These are phyloP conservation scores for Nevesoporus exiguus DNA, from an alignment of 768 basidiomycete species.

Conservation along the genomic window DNA sequence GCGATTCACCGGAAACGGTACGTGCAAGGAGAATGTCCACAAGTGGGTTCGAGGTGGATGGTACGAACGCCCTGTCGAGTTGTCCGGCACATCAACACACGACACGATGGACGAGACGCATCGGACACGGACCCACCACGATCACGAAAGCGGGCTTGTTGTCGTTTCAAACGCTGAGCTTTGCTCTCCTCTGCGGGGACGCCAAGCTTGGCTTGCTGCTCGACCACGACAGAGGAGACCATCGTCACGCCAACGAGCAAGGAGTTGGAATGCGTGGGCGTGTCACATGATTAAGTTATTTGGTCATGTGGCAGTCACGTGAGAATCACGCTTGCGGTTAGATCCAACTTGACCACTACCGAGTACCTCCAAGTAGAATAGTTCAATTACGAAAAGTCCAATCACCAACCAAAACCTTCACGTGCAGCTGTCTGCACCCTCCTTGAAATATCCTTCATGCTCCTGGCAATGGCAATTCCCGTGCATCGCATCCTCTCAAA, in stretches of 20 bases:
- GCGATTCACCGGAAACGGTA: conserved; percentile 46
- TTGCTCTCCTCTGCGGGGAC: conserved; percentile 56
- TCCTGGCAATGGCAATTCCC: too few species aligned
- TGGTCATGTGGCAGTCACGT: too few species aligned
- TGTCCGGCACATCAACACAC: neutral
- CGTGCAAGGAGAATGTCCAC: conserved; percentile 52
- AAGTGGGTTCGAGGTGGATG: conserved; percentile 46
- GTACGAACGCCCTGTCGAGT: conserved; percentile 50
- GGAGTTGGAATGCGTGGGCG: too few species aligned
- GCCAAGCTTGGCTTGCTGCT: conserved; percentile 24
- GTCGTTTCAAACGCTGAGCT: conserved; percentile 55
- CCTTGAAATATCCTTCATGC: too few species aligned
- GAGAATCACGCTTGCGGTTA: too few species aligned
- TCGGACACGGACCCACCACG: conserved; percentile 52
- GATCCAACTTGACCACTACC: too few species aligned
- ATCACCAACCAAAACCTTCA: too few species aligned
- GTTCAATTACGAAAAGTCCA: too few species aligned
- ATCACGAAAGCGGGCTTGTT: conserved; percentile 65
- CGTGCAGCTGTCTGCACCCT: too few species aligned
- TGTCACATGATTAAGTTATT: neutral
- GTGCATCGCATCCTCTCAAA: too few species aligned
- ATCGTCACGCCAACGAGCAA: conserved; percentile 1
- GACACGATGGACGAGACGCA: neutral
- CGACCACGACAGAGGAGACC: conserved; percentile 7
- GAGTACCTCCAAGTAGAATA: too few species aligned